A percentile compares a stretch with the other conserved stretches of the same genome.
Conservation (phyloP, 1,139 yeast genomes). For the Geotrichum cucujoidarum region DNA sequence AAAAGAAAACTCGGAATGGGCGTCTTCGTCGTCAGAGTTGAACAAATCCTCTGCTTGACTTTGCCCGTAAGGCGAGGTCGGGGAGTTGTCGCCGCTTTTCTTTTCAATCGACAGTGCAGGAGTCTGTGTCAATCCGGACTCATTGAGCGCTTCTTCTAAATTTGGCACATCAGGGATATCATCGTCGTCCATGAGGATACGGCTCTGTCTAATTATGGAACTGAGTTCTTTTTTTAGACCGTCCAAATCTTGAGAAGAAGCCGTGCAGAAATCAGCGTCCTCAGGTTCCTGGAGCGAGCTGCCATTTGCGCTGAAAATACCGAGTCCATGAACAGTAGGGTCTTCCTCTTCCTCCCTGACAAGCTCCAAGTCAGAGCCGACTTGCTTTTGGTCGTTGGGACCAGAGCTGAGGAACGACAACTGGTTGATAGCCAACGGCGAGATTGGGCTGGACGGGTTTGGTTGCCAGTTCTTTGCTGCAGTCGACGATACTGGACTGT, state of each 20-base stretch:
- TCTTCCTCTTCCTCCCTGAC: conserved; percentile 2
- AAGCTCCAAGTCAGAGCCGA: neutral
- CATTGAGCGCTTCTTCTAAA: neutral
- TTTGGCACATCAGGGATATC: conserved; percentile 4
- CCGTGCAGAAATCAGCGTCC: neutral
- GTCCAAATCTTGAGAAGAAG: neutral
- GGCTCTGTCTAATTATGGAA: conserved; percentile 14
- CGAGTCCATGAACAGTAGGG: neutral
- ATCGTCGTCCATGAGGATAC: neutral
- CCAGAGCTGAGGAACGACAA: neutral
- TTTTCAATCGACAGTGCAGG: conserved; percentile 10
- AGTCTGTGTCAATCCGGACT: conserved; percentile 20
- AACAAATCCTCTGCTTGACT: neutral
- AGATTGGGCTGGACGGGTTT: neutral
- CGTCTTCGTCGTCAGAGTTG: conserved; percentile 12
- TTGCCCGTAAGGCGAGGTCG: neutral
- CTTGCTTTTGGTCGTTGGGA: neutral
- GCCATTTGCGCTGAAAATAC: neutral
- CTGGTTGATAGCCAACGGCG: neutral
- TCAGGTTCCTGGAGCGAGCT: neutral
- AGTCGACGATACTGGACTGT: neutral
- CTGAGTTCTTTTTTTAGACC: conserved; percentile 15
- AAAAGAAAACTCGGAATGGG: conserved; percentile 19
- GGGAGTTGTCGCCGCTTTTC: neutral
- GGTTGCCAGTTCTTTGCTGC: neutral